Base-by-base conservation (phyloP, 1,284 basidiomycete genomes). In the Fomitopsis schrenkii region DNA sequence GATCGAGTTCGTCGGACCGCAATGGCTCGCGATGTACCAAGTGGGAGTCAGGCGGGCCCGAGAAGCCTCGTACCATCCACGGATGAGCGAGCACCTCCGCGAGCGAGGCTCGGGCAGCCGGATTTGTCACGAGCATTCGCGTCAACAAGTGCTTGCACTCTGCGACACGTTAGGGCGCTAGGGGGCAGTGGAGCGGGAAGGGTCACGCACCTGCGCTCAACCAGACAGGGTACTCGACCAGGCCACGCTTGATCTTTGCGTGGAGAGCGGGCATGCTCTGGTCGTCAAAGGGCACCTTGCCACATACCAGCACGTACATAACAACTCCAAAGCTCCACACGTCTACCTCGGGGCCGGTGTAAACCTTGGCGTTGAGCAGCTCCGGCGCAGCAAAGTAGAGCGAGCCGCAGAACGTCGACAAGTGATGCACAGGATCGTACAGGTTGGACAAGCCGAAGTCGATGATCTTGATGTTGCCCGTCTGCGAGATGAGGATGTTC, bases 251-350 rank as follows among this genome's bases (percentile, higher is more conserved):
- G 79, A 99, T 99, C 80, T 99, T 99, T 45, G 97, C 97, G 73
- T 99, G 97, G 56, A 99, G 79, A 0, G 96, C 97, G 2, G 97
- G 97, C 97, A 99, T 99, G 72, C 91, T 95, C 77, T 98, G 95
- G 74, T 99, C 97, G 73, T 99, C 97, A 72, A 99, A 99, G 0
- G 97, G 97, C 1, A 99, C 97, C 77, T 97, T 98, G 58, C 97
- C 97, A 73, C 96, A 98, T 0, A 99, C 95, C 54, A 99, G 83
- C 14, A 98, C 96, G 71, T 98, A 99, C 10, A 99, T 84, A 8
- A 99, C 97, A 63, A 99, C 96, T 6, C 97, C 97, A 67, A 98
- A 98, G 71, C 94, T 97, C 97, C 97, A 99, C 0, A 98, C 91
- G 71, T 99, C 97, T 61, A 99, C 97, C 74, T 99, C 97, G 10